Evolutionary conservation across 352 stramenopile species (phyloP), one percentile per base, ranked within the genome.

Genomic region (Phytophthora citrophthora): DNA sequence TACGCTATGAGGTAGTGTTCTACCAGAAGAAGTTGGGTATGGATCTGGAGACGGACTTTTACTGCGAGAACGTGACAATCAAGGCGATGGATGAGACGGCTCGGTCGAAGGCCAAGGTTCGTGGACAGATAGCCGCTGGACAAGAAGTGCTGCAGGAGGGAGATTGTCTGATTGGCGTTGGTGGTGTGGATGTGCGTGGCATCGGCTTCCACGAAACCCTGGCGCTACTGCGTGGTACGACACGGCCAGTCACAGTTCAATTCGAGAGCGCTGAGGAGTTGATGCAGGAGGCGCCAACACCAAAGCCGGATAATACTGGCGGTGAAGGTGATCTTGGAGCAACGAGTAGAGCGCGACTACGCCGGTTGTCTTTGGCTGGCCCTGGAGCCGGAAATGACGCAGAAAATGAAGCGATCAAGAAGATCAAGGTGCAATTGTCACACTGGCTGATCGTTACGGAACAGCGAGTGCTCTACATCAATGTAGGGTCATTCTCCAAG

Each of bases 401-500:
- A 34, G 38, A 61, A 31, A 54, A 78, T 24, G 66, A 76, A 24
- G 69, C 58, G 5, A 72, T 84, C 9, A 68, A 69, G 9, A 78
- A 81, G 41, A 63, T 93, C 3, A 86, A 86, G 46, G 87, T 96
- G 10, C 81, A 93, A 44, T 57, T 94, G 54, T 77, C 71, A 2
- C 89, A 96, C 61, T 96, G 89, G 89, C 62, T 95, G 26, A 95
- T 96, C 27, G 88, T 96, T 44, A 96, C 89, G 13, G 89, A 96
- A 56, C 81, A 93, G 53, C 83, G 87, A 12, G 89, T 79, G 20
- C 57, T 96, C 52, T 95, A 95, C 61, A 93, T 95, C 54, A 93
- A 93, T 51, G 87, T 95, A 2, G 83, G 82, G 3, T 93, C 82
- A 26, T 83, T 88, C 20, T 77, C 76, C 7, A 86, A 91, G 24